These are phyloP conservation scores for Arachnopeziza araneosa DNA, from an alignment of 2,329 filamentous ascomycete genomes.

Conservation along the genomic window DNA sequence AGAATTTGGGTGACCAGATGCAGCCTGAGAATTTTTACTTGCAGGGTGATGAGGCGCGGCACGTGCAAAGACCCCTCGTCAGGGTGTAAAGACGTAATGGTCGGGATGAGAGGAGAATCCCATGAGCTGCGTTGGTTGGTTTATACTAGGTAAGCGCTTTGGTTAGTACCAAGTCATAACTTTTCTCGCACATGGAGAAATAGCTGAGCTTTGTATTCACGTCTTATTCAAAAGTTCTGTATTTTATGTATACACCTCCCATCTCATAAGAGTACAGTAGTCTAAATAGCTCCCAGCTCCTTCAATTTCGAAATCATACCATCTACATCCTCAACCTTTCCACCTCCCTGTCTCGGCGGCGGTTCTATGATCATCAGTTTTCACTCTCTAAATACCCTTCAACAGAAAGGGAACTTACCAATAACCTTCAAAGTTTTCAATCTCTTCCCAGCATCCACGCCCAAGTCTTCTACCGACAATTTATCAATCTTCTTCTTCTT, in stretches of 20 bases:
- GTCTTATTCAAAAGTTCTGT: not conserved
- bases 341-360: conserved; percentile 79
- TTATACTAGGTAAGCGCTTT: not conserved
- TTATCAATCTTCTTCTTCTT: conserved; percentile 99
- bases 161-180: too few species aligned
- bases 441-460: conserved; percentile 66
- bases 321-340: conserved; percentile 96
- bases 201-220: too few species aligned
- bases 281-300: conserved; percentile 70
- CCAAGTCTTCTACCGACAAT: conserved; percentile 78
- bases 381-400: not conserved
- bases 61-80: conserved; percentile 68
- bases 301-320: conserved; percentile 92
- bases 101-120: not conserved
- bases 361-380: conserved; percentile 55
- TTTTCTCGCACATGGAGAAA: too few species aligned
- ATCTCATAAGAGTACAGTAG: not conserved
- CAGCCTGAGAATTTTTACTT: conserved; percentile 15
- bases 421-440: conserved; percentile 88
- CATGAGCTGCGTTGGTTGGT: not conserved
- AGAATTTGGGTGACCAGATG: conserved; percentile 6
- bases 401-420: conserved; percentile 45
- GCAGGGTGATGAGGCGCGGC: conserved; percentile 3
- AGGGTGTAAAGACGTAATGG: conserved; percentile 38
- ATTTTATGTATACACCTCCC: not conserved